Evolutionary conservation across 2,329 filamentous ascomycete species (phyloP).

Genomic region (Blastomyces gilchristii): DNA sequence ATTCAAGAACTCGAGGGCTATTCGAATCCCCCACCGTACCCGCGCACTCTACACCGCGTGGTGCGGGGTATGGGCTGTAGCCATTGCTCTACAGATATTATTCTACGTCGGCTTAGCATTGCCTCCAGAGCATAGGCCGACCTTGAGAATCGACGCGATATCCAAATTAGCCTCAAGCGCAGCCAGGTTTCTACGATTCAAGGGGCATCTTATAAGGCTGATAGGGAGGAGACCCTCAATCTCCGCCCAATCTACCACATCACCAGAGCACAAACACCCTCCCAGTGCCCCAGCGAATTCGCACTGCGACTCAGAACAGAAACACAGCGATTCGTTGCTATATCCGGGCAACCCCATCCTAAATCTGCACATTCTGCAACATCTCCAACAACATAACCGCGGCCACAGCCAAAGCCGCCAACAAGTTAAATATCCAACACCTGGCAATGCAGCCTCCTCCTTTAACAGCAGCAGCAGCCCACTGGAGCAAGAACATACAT

Average conservation of each 20-base stretch:
- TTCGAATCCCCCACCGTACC: not conserved
- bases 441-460: not conserved
- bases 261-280: not conserved
- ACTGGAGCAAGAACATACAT: constrained; percentile 4
- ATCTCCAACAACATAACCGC: not conserved
- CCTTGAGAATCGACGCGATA: not conserved
- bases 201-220: not conserved
- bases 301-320: not conserved
- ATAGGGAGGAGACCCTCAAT: not conserved
- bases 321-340: not conserved
- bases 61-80: constrained; percentile 3
- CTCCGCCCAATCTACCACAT: not conserved
- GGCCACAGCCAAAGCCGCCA: not conserved
- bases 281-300: not conserved
- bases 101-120: constrained; percentile 5
- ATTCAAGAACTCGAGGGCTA: not conserved
- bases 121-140: not conserved
- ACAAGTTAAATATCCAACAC: not conserved
- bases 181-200: not conserved
- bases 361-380: not conserved
- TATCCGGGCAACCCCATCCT: not conserved
- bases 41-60: not conserved
- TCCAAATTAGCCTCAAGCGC: not conserved
- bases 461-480: not conserved
- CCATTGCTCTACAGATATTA: constrained; percentile 1